Evolutionary conservation across 495 filamentous ascomycete genomes (phyloP), one percentile per base, ranked within the genome.

Genomic region (Bombardia bombarda): DNA sequence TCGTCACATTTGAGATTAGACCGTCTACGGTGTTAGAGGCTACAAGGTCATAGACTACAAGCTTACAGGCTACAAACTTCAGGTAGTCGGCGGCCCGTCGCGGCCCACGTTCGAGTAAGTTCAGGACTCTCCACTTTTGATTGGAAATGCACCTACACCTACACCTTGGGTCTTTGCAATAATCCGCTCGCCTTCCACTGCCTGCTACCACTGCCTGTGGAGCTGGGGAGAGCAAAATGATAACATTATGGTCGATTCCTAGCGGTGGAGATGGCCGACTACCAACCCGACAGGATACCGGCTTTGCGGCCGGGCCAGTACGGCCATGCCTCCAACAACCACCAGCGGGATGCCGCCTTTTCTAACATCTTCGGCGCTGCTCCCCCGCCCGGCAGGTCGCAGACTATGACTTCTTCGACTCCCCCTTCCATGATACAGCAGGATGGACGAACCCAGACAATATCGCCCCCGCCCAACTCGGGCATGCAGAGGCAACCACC

Each of bases 331-430:
- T 65, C 84, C 25, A 78, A 83, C 38, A 76, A 78, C 58, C 73
- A 76, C 54, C 86, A 93, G 65, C 81, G 92, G 66, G 90, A 98
- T 75, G 88, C 86, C 55, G 92, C 90, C 25, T 98, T 93, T 65
- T 86, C 85, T 42, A 87, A 89, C 66, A 99, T 99, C 53, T 99
- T 99, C 56, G 92, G 92, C 49, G 79, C 80, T 56, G 78, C 85
- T 38, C 87, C 86, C 36, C 87, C 85, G 28, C 86, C 86, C 34
- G 90, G 92, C 40, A 81, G 87, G 50, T 89, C 88, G 34, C 87
- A 88, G 45, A 89, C 85, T 4, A 88, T 89, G 84, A 86, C 76
- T 42, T 85, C 84, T 17, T 76, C 86, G 46, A 45, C 50, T 7
- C 74, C 74, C 38, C 62, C 66, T 23, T 63, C 65, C 32, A 50